Evolutionary conservation across 306 rosid species (phyloP).

Genomic region (Alnus glutinosa): DNA sequence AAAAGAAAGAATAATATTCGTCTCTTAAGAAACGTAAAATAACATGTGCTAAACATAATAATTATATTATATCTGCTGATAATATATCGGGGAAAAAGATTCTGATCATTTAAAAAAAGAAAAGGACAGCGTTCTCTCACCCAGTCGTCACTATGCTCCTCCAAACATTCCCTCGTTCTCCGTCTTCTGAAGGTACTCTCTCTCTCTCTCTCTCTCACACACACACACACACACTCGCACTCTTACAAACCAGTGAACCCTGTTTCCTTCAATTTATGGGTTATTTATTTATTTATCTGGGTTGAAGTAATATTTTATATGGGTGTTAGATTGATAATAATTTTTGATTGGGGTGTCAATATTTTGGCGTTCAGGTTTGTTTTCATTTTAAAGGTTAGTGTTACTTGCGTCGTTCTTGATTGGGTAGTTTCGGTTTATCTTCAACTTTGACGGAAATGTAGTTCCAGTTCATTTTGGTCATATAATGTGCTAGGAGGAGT

Average conservation of each 20-base stretch:
- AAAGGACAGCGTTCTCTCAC: neutral
- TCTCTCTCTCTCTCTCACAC: neutral
- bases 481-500: neutral
- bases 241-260: neutral
- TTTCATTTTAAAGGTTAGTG: neutral
- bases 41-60: too few relatives aligned
- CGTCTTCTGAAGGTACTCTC: slow-evolving; percentile 29
- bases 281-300: neutral
- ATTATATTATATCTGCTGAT: too few relatives aligned
- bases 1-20: too few relatives aligned
- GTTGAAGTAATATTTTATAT: neutral
- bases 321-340: neutral
- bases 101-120: too few relatives aligned
- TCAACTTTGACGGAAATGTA: neutral
- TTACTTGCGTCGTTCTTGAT: neutral
- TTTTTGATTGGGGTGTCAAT: neutral
- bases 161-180: slow-evolving; percentile 14
- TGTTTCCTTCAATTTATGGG: neutral
- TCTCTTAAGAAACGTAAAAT: too few relatives aligned
- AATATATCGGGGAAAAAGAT: too few relatives aligned
- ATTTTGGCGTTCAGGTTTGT: neutral
- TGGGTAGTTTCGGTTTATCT: neutral
- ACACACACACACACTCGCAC: neutral
- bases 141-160: slow-evolving; percentile 13
- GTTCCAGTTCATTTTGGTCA: neutral